These are phyloP conservation scores for Rhodomyrtus tomentosa DNA, from an alignment of 345 rosid genomes.

Conservation along the genomic window DNA sequence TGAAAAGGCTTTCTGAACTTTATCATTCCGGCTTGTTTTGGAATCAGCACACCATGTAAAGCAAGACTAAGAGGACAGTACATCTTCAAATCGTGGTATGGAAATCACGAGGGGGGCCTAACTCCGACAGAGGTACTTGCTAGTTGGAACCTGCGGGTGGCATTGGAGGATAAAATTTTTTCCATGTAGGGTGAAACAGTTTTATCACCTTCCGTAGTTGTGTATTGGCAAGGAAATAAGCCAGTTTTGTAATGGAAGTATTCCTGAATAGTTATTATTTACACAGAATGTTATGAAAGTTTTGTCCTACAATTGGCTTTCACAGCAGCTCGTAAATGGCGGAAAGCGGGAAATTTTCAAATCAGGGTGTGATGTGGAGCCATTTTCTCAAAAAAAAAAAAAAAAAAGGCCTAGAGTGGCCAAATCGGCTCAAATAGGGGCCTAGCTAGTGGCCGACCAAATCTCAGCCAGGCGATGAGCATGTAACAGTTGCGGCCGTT, in stretches of 20 bases:
- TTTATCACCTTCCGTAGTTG: neutral
- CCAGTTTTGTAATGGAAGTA: neutral
- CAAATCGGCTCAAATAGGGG: neutral
- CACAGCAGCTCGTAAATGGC: neutral
- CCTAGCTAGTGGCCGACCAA: fast-evolving
- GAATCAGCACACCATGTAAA: neutral
- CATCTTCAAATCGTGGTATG: neutral
- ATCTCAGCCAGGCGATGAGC: fast-evolving
- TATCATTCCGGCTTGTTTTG: neutral
- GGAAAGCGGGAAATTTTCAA: fast-evolving
- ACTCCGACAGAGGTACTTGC: neutral
- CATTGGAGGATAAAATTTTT: neutral
- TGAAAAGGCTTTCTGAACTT: neutral
- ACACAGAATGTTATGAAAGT: neutral
- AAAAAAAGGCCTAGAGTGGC: neutral
- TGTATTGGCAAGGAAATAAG: neutral
- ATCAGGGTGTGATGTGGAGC: neutral
- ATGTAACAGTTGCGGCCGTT: neutral
- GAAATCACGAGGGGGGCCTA: neutral
- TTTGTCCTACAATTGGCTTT: neutral
- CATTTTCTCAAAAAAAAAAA: neutral
- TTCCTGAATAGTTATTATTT: neutral
- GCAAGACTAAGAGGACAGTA: neutral
- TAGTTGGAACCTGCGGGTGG: neutral
- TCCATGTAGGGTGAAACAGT: neutral